A percentile compares a stretch with the other conserved stretches of the same genome.
Conservation (phyloP, 768 basidiomycete species). For the Suillus spraguei region DNA sequence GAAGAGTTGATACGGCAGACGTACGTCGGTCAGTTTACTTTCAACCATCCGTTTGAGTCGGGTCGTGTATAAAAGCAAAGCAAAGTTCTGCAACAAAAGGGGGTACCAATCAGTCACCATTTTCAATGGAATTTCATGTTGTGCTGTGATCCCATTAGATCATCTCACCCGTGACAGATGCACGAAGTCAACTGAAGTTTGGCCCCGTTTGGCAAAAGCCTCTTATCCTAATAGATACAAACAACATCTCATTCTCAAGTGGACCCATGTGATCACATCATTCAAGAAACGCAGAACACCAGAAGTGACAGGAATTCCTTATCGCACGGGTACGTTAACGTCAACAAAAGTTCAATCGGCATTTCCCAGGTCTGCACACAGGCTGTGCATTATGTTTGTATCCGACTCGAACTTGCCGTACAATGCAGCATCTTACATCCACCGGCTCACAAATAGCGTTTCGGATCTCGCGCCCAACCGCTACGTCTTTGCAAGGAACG, state of each 20-base stretch:
- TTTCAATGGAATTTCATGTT: background rate
- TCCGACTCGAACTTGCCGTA: slow-evolving; percentile 65
- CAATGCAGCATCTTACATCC: slow-evolving; percentile 68
- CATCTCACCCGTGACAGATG: too few relatives aligned
- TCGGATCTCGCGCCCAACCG: slow-evolving; percentile 92
- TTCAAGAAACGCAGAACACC: slow-evolving; percentile 30
- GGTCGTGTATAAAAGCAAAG: background rate
- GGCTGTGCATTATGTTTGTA: too few relatives aligned
- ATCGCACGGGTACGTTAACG: slow-evolving; percentile 22
- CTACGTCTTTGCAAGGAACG: slow-evolving; percentile 64
- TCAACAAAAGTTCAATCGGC: background rate
- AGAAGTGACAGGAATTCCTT: slow-evolving; percentile 8
- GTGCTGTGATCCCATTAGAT: too few relatives aligned
- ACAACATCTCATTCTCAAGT: too few relatives aligned
- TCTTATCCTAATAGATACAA: slow-evolving; percentile 6
- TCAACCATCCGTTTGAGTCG: too few relatives aligned
- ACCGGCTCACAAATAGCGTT: slow-evolving; percentile 90
- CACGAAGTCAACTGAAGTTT: background rate
- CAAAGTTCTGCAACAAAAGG: background rate
- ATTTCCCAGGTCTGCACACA: slow-evolving; percentile 34
- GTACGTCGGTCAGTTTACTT: background rate
- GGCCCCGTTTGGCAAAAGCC: background rate
- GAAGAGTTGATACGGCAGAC: background rate
- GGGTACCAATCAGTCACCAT: background rate
- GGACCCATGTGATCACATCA: background rate